Evolutionary conservation across 768 basidiomycete species (phyloP), one percentile per base, ranked within the genome.

Genomic region (Polyporus arcularius): DNA sequence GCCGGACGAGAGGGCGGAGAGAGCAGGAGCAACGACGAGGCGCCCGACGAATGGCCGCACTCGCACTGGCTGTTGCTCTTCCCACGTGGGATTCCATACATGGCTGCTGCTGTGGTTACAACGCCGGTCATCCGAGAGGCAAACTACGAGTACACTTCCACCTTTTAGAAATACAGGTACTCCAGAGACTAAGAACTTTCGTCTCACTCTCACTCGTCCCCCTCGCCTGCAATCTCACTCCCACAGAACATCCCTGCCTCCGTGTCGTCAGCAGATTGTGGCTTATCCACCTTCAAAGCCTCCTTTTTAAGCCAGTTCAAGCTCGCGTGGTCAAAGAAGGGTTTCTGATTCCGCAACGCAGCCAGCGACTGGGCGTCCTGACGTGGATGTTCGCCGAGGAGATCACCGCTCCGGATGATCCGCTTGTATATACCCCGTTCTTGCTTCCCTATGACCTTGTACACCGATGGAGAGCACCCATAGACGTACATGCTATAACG

Each of bases 401-500:
- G 47, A 28, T 48, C 28, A 28, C 41, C 35, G 28, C 28, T n/a
- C 11, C 35, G 15, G 26, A 46, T 32, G 21, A 57, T 38, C 9
- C 30, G n/a, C 47, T 45, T 38, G 41, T 57, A 57, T 5, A 18
- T 38, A n/a, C 11, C 10, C n/a, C 43, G 31, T 30, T 57, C 35
- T 15, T 35, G 16, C 15, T 31, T 14, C 14, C 53, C 18, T 58
- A 66, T 58, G 32, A 61, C 65, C 21, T 51, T 53, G 51, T 66
- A 68, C 4, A 68, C 53, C n/a, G 43, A 60, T 6, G 35, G n/a
- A 7, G 67, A 67, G 56, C 66, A 67, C 8, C 67, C 67, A 54
- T 57, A 63, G 4, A 57, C 65, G 31, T 48, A 57, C 15, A 68
- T 61, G 53, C 47, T 62, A 55, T 66, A 68, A 26, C 68, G 65